Conservation (phyloP, 2,329 filamentous ascomycete genomes). For the Chaetomium strumarium region DNA sequence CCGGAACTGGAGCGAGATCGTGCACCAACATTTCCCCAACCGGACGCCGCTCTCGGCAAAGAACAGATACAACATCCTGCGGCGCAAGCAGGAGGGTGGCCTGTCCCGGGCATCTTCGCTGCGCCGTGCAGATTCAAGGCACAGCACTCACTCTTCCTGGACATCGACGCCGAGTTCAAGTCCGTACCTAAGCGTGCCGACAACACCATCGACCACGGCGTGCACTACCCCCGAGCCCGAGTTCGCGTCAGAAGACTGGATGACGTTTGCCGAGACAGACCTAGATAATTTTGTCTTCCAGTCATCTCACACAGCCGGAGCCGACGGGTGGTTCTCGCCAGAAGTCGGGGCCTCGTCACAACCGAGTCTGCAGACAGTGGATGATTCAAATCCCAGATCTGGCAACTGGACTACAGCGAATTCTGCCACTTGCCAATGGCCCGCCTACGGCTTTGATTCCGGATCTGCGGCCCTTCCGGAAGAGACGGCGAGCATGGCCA, state of each 20-base stretch:
- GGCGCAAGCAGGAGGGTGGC: slow-evolving; percentile 14
- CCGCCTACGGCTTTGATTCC: too few species aligned
- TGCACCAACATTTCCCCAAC: slow-evolving; percentile 23
- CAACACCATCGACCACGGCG: background rate
- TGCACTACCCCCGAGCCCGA: slow-evolving; percentile 10
- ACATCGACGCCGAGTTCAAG: slow-evolving; percentile 2
- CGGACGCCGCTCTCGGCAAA: slow-evolving; percentile 26
- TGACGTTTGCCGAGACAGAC: slow-evolving; percentile 2
- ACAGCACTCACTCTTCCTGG: background rate
- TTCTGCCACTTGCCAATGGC: too few species aligned
- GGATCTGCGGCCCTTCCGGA: too few species aligned
- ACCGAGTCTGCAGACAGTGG: background rate
- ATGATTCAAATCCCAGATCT: background rate
- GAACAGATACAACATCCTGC: slow-evolving; percentile 24
- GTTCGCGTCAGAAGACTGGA: slow-evolving; percentile 2
- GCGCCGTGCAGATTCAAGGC: background rate
- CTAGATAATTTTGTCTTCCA: slow-evolving; percentile 9
- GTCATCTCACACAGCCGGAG: background rate
- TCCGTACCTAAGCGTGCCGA: background rate
- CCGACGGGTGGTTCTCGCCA: background rate
- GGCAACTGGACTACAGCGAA: too few species aligned
- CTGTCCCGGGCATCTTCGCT: background rate
- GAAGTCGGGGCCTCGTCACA: background rate
- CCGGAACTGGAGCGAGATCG: slow-evolving; percentile 26
- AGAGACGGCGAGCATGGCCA: too few species aligned